phyloP scores from a whole-genome alignment of 164 flowering plant species.

The Amborella trichopoda region DNA sequence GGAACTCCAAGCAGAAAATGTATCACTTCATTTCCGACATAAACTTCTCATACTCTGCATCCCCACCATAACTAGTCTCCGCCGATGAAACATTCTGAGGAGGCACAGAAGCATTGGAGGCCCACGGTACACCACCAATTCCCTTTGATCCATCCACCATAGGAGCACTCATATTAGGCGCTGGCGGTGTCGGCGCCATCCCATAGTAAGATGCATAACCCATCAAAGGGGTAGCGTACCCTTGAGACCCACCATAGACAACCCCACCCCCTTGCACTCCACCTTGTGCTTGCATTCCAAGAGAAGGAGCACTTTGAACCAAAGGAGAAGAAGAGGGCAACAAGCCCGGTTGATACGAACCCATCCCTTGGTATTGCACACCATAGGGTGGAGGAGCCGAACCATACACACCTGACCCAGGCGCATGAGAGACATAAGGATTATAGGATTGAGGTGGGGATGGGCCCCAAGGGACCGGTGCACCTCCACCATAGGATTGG shows the following conservation, averaged over 20 bases:
- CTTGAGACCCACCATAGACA: no score
- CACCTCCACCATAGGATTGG: no score
- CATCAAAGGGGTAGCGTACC: no score
- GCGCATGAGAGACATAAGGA: conserved; percentile 48
- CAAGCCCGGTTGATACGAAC: background rate
- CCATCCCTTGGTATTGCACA: conserved; percentile 37
- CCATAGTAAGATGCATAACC: conserved; percentile 57
- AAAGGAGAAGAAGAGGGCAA: background rate
- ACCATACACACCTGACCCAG: conserved; percentile 56
- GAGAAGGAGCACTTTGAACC: conserved; percentile 20
- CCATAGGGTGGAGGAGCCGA: conserved; percentile 66
- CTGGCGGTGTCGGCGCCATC: conserved; percentile 25
- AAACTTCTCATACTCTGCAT: conserved; percentile 83
- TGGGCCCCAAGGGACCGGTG: no score
- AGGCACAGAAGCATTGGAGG: conserved; percentile 39
- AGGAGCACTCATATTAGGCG: conserved; percentile 4
- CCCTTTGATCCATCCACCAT: conserved; percentile 28
- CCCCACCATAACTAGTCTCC: conserved; percentile 40
- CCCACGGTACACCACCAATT: conserved; percentile 61
- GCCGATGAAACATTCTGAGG: conserved; percentile 34
- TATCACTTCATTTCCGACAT: conserved; percentile 84
- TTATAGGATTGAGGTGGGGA: no score
- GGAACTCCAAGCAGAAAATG: background rate
- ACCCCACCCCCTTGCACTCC: no score
- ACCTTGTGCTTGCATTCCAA: no score